Percentiles rank a stretch among this genome's conserved stretches.
These are phyloP conservation scores for Lactarius psammicola DNA, from an alignment of 768 basidiomycete genomes.

Conservation along the genomic window DNA sequence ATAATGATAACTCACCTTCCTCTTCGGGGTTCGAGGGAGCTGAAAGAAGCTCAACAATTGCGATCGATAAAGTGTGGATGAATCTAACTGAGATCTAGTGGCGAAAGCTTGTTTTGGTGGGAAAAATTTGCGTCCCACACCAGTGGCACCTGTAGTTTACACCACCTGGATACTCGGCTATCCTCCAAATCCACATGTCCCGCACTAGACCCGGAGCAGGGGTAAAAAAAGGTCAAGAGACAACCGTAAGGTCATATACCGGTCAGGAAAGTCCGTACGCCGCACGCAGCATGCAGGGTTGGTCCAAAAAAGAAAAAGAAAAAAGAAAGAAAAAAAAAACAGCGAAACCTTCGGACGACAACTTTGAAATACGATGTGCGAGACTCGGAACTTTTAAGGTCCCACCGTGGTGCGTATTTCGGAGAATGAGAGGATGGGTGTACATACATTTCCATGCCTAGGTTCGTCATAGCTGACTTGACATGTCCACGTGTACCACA, in stretches of 20 bases:
- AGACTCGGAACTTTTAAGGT: background rate
- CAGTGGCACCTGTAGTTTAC: background rate
- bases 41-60: constrained; percentile 3
- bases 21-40: background rate
- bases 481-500: no score
- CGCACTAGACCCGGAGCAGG: background rate
- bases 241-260: background rate
- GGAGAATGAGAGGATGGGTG: background rate
- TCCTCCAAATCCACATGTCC: background rate
- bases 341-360: constrained; percentile 7
- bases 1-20: background rate
- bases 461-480: no score
- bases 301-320: background rate
- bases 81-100: constrained; percentile 5
- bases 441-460: background rate
- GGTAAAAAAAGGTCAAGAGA: background rate
- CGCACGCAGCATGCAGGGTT: background rate
- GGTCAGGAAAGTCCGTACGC: constrained; percentile 15
- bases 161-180: background rate
- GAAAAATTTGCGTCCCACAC: background rate
- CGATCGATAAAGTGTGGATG: background rate
- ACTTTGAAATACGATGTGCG: constrained; percentile 13
- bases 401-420: background rate
- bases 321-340: background rate
- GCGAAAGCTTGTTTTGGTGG: background rate